Base-by-base conservation (phyloP, 352 stramenopile genomes). In the Phytophthora palmivora region DNA sequence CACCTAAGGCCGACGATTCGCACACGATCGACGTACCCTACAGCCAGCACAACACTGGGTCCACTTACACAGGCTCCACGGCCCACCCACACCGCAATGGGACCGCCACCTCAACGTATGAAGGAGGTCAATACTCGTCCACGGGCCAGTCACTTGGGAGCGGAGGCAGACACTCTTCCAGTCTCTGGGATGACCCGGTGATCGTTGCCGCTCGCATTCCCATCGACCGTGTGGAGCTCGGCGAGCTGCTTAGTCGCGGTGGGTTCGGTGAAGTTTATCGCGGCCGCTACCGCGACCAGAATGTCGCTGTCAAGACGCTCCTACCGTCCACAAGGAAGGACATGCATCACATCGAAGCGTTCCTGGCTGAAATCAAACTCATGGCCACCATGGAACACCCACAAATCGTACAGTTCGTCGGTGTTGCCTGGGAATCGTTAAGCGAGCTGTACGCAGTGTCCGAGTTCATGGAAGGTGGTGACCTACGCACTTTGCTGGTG, bases 401-500 rank as follows among this genome's bases (percentile, higher is more conserved):
- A 4, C 62, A 81, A 28, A 79, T 87, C 12, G 70, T 84, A 9
- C 38, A 60, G 12, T 84, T 86, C 30, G 33, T 84, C 1, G 77
- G 77, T 2, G 76, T 87, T 18, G 77, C 74, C 5, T 84, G 75
- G 70, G 72, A 81, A 32, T 72, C 72, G 18, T 54, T 83, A 1
- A 74, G 53, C 37, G 70, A 87, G 12, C 32, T 87, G 5, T 74
- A 66, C 52, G 72, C 62, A 15, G 49, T 87, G 38, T 69, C 67
- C 0, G 78, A 84, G 62, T 84, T 82, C 56, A 83, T 87, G 75
- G 63, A 55, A 18, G 59, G 66, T 5, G 72, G 78, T 0, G 75
- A 87, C 36, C 46, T 87, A 15, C 72, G 78, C 18, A 66, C 59
- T 12, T 38, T 87, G 7, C 41, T 87, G 24, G 52, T 60, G 15